Conservation (phyloP, 2,329 filamentous ascomycete genomes). For the Colletotrichum lini region DNA sequence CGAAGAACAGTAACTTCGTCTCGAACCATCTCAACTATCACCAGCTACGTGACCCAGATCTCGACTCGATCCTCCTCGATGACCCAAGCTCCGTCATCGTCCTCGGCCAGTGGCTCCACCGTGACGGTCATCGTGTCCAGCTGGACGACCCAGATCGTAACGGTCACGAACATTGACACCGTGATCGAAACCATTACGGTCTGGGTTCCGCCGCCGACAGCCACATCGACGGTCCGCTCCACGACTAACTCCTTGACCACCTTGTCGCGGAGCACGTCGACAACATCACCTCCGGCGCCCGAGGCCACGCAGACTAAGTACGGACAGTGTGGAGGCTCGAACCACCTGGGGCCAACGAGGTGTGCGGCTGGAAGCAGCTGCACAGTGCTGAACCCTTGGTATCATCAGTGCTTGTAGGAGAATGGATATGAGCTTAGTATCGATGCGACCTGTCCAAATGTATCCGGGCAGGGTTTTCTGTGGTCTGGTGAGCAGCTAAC, state of each 20-base stretch:
- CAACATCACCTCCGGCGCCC: slow-evolving; percentile 14
- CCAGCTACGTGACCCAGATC: slow-evolving; percentile 3
- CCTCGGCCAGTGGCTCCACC: not conserved
- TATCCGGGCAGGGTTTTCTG: not conserved
- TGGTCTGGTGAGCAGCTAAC: not conserved
- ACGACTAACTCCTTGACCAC: not conserved
- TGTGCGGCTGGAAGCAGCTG: slow-evolving; percentile 36
- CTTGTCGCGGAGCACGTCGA: slow-evolving; percentile 6
- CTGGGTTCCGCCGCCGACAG: slow-evolving; percentile 19
- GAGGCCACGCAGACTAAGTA: slow-evolving; percentile 39
- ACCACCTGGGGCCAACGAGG: slow-evolving; percentile 29
- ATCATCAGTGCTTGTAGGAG: slow-evolving; percentile 34
- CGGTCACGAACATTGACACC: slow-evolving; percentile 26
- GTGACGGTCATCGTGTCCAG: slow-evolving; percentile 30
- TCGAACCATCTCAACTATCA: not conserved
- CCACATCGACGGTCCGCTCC: slow-evolving; percentile 14
- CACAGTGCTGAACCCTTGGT: slow-evolving; percentile 32
- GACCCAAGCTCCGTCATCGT: not conserved
- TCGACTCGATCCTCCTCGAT: slow-evolving; percentile 4
- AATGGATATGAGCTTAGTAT: not conserved
- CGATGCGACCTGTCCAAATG: not conserved
- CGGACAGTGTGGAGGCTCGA: slow-evolving; percentile 38
- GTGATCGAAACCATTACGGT: slow-evolving; percentile 35
- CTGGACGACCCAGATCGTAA: slow-evolving; percentile 31
- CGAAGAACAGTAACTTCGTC: not conserved